These are phyloP conservation scores for Dovyalis caffra DNA, from an alignment of 345 rosid genomes.

Conservation along the genomic window DNA sequence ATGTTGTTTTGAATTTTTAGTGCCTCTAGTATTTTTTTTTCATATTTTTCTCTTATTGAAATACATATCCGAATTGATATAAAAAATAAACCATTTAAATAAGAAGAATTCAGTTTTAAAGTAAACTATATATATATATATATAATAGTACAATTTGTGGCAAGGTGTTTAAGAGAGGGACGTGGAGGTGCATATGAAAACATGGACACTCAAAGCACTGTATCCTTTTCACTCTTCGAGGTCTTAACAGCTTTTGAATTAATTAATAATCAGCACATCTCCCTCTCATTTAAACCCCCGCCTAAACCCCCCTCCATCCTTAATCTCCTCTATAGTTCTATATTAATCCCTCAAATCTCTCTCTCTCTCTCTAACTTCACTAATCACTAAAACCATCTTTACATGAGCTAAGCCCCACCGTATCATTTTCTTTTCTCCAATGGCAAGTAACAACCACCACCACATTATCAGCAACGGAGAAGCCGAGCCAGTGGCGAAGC, in stretches of 20 bases:
- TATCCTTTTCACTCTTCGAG: neutral
- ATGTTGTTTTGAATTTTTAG: no score
- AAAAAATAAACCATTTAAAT: no score
- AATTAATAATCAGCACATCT: neutral
- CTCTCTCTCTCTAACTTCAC: neutral
- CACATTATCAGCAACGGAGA: slow-evolving; percentile 34
- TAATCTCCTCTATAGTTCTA: slow-evolving; percentile 13
- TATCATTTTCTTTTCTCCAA: slow-evolving; percentile 19
- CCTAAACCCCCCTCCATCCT: slow-evolving; percentile 26
- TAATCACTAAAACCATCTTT: neutral
- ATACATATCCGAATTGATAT: no score
- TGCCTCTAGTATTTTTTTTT: no score
- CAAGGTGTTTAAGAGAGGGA: no score
- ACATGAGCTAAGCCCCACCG: slow-evolving; percentile 17
- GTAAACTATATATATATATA: no score
- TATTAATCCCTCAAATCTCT: slow-evolving; percentile 11
- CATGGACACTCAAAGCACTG: neutral
- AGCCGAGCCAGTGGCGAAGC: slow-evolving; percentile 8
- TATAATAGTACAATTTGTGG: no score
- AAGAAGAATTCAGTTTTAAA: no score
- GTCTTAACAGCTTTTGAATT: neutral
- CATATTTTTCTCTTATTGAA: no score
- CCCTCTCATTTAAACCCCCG: slow-evolving; percentile 27
- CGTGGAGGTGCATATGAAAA: no score
- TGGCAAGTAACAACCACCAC: slow-evolving; percentile 25